Conservation (phyloP, 495 filamentous ascomycete genomes). For the Xylaria nigripes region DNA sequence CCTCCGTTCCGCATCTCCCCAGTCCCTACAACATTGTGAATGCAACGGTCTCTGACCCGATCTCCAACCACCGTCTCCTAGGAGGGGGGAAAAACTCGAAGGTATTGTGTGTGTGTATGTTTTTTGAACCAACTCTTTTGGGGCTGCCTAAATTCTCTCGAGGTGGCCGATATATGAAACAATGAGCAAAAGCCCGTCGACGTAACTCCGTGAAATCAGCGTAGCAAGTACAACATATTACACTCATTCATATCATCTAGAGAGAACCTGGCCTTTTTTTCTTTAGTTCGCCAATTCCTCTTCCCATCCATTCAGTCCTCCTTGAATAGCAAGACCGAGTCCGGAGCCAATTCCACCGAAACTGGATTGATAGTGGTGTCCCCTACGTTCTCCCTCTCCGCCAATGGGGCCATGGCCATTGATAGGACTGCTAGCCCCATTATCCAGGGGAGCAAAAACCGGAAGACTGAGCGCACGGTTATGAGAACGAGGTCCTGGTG, state of each 20-base stretch:
- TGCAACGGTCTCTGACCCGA: slow-evolving; percentile 2
- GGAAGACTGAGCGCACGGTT: slow-evolving; percentile 79
- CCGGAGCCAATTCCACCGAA: slow-evolving; percentile 45
- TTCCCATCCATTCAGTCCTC: slow-evolving; percentile 47
- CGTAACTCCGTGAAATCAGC: slow-evolving; percentile 25
- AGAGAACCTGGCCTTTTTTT: neutral
- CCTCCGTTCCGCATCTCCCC: neutral
- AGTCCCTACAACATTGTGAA: slow-evolving; percentile 1
- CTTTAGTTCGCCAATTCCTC: slow-evolving; percentile 46
- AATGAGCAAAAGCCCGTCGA: slow-evolving; percentile 16
- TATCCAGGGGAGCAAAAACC: slow-evolving; percentile 48
- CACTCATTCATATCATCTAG: neutral
- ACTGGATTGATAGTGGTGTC: slow-evolving; percentile 49
- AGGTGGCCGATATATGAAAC: slow-evolving; percentile 22
- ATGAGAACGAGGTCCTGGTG: slow-evolving; percentile 62
- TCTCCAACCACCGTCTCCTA: neutral
- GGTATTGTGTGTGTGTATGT: neutral
- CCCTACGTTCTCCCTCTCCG: slow-evolving; percentile 37
- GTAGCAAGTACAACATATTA: slow-evolving; percentile 31
- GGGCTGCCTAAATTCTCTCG: slow-evolving; percentile 10
- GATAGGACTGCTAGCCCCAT: slow-evolving; percentile 40
- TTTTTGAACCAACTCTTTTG: neutral
- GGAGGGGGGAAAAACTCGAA: neutral
- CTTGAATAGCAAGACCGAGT: slow-evolving; percentile 44
- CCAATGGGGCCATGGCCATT: slow-evolving; percentile 33